Evolutionary conservation across 176 grass and related monocot genomes (phyloP), one percentile per base, ranked within the genome.

Genomic region (Avena atlantica): DNA sequence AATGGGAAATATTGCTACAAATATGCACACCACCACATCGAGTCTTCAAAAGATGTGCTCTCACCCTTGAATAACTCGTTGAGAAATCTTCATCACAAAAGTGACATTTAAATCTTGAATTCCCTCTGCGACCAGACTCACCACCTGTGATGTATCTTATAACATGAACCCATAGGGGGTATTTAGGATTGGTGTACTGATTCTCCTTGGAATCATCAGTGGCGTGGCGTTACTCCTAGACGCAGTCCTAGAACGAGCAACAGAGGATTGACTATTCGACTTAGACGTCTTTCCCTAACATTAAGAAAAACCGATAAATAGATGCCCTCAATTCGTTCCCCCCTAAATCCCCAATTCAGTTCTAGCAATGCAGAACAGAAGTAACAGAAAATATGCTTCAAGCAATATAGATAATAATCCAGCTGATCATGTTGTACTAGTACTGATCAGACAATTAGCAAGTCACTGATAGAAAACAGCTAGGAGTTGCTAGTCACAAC

Each of bases 191-290:
- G 9, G 8, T 23, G 11, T 11, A 23, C n/a, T 61, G n/a, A 9
- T 61, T 61, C n/a, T 61, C 95, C 95, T 68, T 7, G 2, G 27
- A 15, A 34, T 15, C 64, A 68, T 64, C 61, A 64, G 6, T 15
- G 14, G 3, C 31, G 0, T 36, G 65, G 34, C 17, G 65, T 68
- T 36, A 68, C 65, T 68, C 2, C 65, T 8, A 68, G 65, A 68
- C 65, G 29, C 65, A 68, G n/a, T 68, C 29, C 29, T 15, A 68
- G 29, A 68, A 68, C 65, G 29, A 34, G 27, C 27, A 21, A 61
- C 20, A 67, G 13, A 31, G 13, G 25, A 31, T 34, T 34, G 12
- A 34, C 12, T 34, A 27, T 34, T 67, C 1, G 13, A 67, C 24
- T 12, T 65, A 65, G 12, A 29, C 62, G 25, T 1, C 25, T 29